Percentiles rank a stretch among this genome's conserved stretches.
phyloP scores from a whole-genome alignment of 2,329 filamentous ascomycete genomes.

The Monilinia fructigena region DNA sequence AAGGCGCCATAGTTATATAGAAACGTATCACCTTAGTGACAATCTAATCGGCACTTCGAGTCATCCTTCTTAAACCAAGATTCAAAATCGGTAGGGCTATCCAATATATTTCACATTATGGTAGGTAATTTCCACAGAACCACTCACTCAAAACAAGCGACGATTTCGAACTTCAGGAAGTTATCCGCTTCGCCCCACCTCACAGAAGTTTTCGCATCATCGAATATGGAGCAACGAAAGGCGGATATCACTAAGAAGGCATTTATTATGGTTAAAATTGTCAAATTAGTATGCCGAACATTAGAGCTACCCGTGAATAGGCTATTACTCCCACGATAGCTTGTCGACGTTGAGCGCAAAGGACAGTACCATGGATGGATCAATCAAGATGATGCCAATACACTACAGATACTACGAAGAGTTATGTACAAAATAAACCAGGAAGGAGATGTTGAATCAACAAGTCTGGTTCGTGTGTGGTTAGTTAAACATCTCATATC shows the following conservation, averaged over 20 bases:
- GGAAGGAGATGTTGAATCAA: conserved; percentile 55
- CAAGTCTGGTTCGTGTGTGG: conserved; percentile 82
- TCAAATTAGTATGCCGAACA: background rate
- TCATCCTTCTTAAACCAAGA: background rate
- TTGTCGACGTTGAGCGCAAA: conserved; percentile 40
- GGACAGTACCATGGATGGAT: conserved; percentile 34
- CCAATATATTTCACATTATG: background rate
- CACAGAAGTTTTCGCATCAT: background rate
- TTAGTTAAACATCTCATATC: conserved; percentile 66
- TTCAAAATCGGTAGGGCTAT: background rate
- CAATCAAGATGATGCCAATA: conserved; percentile 31
- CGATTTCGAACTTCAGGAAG: background rate
- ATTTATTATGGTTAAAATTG: conserved; percentile 44
- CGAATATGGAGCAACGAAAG: conserved; percentile 39
- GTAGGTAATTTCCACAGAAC: too few relatives aligned
- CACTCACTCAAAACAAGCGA: background rate
- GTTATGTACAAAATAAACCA: conserved; percentile 38
- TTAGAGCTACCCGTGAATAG: conserved; percentile 31
- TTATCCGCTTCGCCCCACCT: conserved; percentile 10
- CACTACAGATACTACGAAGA: conserved; percentile 39
- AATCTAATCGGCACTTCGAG: too few relatives aligned
- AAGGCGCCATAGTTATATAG: background rate
- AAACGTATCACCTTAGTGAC: too few relatives aligned
- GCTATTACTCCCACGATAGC: conserved; percentile 42
- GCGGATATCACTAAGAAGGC: conserved; percentile 43